These are phyloP conservation scores for Reutealis trisperma DNA, from an alignment of 345 rosid genomes.

Conservation along the genomic window DNA sequence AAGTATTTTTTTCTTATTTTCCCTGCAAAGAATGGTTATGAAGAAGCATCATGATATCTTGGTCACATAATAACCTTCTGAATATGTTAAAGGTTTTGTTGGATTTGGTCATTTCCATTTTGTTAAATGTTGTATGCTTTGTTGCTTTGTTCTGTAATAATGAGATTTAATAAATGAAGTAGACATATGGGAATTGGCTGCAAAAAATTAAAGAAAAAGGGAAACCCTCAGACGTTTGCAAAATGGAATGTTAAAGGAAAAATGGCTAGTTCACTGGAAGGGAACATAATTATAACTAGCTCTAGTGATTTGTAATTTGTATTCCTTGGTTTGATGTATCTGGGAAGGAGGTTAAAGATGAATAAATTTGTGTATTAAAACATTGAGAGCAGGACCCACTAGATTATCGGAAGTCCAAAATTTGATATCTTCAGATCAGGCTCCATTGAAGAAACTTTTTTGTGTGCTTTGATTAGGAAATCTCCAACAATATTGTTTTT, in stretches of 20 bases:
- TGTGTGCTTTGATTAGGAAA: neutral
- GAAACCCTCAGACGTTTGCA: neutral
- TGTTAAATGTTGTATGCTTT: neutral
- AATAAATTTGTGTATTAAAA: neutral
- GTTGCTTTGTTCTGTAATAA: neutral
- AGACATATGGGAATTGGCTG: neutral
- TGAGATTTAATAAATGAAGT: no score
- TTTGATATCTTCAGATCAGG: neutral
- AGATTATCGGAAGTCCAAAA: neutral
- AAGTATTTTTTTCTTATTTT: neutral
- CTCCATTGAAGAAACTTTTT: neutral
- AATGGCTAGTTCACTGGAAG: neutral
- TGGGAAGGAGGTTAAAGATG: neutral
- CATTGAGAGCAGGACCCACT: neutral
- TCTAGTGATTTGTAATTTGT: neutral
- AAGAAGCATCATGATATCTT: neutral
- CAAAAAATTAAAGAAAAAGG: neutral
- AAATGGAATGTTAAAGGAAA: neutral
- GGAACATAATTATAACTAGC: neutral
- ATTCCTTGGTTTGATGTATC: neutral
- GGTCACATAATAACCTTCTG: neutral
- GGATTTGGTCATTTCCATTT: neutral
- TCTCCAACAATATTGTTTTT: neutral
- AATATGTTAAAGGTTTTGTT: neutral
- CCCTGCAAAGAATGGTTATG: neutral